Conservation (phyloP, 768 basidiomycete genomes). For the Hirschioporus abietinus region DNA sequence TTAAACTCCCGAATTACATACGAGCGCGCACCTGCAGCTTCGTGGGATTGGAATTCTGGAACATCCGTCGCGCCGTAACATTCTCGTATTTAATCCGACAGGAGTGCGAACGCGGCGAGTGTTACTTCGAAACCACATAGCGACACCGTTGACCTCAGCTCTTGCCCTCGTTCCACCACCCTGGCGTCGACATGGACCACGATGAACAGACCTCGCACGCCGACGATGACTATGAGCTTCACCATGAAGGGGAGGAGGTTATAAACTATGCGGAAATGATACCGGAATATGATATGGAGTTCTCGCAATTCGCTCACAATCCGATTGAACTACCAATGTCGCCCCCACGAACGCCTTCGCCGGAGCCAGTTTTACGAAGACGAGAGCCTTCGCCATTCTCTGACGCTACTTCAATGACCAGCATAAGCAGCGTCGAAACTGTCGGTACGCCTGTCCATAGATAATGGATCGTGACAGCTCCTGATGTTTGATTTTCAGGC, state of each 20-base stretch:
- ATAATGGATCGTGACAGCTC: neutral
- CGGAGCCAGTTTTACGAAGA: neutral
- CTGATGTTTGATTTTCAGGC: neutral
- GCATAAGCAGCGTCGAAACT: neutral
- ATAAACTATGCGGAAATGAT: neutral
- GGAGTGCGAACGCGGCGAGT: neutral
- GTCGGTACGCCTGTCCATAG: neutral
- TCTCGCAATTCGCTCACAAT: neutral
- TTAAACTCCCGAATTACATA: neutral
- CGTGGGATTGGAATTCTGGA: neutral
- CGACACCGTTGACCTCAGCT: neutral
- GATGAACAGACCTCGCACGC: too few relatives aligned
- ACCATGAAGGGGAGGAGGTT: neutral
- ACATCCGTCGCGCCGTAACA: neutral
- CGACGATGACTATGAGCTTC: neutral
- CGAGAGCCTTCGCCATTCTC: constrained; percentile 1
- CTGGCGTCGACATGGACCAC: too few relatives aligned
- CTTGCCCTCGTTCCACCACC: neutral
- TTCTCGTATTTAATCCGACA: neutral
- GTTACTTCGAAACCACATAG: neutral
- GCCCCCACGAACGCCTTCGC: neutral
- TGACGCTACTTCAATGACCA: neutral
- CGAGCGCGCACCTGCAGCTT: neutral
- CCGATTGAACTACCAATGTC: constrained; percentile 2
- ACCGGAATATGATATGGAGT: constrained; percentile 5